These are phyloP conservation scores for Lolium perenne DNA, from an alignment of 176 grass and related monocot genomes.

Conservation along the genomic window DNA sequence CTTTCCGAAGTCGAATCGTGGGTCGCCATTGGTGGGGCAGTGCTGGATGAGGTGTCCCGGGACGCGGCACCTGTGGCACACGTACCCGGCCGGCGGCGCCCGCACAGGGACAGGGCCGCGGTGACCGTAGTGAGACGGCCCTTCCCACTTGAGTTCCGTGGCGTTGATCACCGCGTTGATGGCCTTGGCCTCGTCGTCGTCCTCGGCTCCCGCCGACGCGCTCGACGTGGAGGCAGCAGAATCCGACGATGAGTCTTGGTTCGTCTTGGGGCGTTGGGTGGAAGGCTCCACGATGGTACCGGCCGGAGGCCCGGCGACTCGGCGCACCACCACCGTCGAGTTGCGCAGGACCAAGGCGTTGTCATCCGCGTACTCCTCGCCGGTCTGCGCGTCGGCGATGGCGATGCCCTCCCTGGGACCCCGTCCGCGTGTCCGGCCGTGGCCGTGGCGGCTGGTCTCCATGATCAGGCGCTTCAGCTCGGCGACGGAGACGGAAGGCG, in stretches of 20 bases:
- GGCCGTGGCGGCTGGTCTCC: slow-evolving; percentile 32
- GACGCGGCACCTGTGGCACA: slow-evolving; percentile 39
- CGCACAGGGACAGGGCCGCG: no score
- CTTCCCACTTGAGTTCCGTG: not conserved
- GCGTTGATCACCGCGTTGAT: slow-evolving; percentile 38
- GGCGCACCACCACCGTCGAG: slow-evolving; percentile 35
- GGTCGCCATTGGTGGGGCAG: slow-evolving; percentile 39
- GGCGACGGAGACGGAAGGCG: slow-evolving; percentile 25
- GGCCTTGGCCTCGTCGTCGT: slow-evolving; percentile 16
- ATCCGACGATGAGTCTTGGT: not conserved
- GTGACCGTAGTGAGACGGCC: not conserved
- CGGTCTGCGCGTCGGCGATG: slow-evolving; percentile 1
- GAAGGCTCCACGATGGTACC: slow-evolving; percentile 26
- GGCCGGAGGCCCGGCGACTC: slow-evolving; percentile 29
- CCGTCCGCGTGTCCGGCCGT: slow-evolving; percentile 35
- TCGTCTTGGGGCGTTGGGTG: not conserved
- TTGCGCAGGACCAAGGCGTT: not conserved
- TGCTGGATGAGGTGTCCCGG: slow-evolving; percentile 48
- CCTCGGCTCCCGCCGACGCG: not conserved
- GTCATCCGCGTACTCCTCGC: slow-evolving; percentile 38
- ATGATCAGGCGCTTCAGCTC: slow-evolving; percentile 45
- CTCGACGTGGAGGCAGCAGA: not conserved
- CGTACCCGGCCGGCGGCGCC: slow-evolving; percentile 37
- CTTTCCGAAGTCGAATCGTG: not conserved
- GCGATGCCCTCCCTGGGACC: slow-evolving; percentile 38